Percentiles rank a stretch among this genome's conserved stretches.
Conservation (phyloP, 1,284 basidiomycete genomes). For the Ganoderma multipileum region DNA sequence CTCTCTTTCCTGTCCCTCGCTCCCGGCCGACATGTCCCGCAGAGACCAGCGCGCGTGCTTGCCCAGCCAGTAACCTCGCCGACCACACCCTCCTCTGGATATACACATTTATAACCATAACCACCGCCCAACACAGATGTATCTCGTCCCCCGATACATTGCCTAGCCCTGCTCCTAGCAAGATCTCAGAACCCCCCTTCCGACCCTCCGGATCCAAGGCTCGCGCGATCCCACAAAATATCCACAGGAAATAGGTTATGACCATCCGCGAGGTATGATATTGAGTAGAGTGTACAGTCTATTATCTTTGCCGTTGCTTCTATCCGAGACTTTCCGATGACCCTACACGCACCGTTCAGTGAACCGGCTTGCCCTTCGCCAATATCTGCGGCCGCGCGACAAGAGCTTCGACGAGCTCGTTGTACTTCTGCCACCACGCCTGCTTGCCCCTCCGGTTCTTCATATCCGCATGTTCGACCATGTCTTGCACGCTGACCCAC, state of each 20-base stretch:
- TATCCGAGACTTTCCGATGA: neutral
- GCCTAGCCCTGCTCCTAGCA: neutral
- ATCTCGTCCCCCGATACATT: neutral
- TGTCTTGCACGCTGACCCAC: constrained; percentile 86
- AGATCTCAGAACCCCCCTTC: neutral
- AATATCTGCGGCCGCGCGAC: constrained; percentile 65
- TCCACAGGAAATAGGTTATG: neutral
- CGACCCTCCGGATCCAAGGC: neutral
- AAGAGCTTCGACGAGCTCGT: constrained; percentile 76
- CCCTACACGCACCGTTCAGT: neutral
- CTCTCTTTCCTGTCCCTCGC: neutral
- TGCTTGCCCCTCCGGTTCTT: constrained; percentile 84
- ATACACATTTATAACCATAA: neutral
- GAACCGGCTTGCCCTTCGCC: constrained; percentile 27
- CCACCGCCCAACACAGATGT: neutral
- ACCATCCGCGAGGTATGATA: neutral
- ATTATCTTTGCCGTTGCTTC: neutral
- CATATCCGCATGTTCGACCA: constrained; percentile 90
- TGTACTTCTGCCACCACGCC: constrained; percentile 83
- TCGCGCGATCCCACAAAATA: neutral
- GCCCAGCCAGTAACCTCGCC: neutral
- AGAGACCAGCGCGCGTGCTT: neutral
- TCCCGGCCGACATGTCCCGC: neutral
- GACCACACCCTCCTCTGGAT: neutral
- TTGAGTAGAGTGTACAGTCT: constrained; percentile 9